phyloP scores from a whole-genome alignment of 1,139 yeast species.

The Candida sp. region DNA sequence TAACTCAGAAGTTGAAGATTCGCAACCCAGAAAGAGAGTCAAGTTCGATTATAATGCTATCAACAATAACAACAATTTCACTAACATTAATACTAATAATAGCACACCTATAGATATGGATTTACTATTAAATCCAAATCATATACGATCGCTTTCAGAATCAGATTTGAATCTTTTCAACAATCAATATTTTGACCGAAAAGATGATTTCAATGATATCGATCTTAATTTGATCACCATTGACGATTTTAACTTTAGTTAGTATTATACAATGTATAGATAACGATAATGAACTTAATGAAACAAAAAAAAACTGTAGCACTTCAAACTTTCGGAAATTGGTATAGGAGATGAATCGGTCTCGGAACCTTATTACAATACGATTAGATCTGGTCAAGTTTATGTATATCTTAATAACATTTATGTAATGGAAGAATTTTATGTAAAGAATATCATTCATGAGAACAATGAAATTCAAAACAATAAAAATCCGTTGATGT shows the following conservation, averaged over 20 bases:
- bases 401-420: neutral
- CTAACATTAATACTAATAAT: neutral
- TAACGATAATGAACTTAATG: neutral
- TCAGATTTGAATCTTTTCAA: neutral
- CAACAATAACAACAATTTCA: neutral
- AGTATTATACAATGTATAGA: neutral
- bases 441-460: neutral
- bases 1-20: neutral
- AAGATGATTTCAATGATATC: neutral
- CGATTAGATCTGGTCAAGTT: neutral
- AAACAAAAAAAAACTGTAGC: neutral
- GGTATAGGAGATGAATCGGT: too few relatives aligned
- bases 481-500: too few relatives aligned
- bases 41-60: neutral
- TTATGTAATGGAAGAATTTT: neutral
- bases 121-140: neutral
- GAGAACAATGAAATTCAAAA: too few relatives aligned
- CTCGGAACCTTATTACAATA: neutral
- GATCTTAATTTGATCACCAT: neutral
- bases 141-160: neutral
- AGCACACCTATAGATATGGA: neutral
- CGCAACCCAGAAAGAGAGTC: neutral
- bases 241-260: neutral
- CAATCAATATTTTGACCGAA: neutral
- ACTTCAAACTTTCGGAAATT: neutral